Conservation (phyloP, 192 early-diverging fungal species). For the Spizellomyces punctatus region DNA sequence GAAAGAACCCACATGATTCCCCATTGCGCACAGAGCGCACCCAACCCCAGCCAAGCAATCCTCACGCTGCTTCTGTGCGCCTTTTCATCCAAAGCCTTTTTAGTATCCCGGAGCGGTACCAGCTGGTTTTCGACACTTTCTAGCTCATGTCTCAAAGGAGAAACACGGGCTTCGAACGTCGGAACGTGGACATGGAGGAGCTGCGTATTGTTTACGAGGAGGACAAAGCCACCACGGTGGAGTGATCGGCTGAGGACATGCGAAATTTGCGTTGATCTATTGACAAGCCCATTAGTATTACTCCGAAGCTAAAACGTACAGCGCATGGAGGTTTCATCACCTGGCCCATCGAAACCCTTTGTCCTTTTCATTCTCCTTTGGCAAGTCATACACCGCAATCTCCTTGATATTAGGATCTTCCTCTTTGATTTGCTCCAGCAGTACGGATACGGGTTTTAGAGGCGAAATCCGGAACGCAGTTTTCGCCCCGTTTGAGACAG, state of each 20-base stretch:
- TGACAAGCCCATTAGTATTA: background rate
- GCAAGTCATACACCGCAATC: slow-evolving; percentile 27
- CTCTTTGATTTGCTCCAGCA: slow-evolving; percentile 33
- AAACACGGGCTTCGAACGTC: slow-evolving; percentile 29
- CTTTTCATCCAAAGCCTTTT: slow-evolving; percentile 23
- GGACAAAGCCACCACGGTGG: slow-evolving; percentile 26
- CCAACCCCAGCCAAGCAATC: slow-evolving; percentile 34
- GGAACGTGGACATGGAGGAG: slow-evolving; percentile 13
- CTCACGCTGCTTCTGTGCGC: slow-evolving; percentile 20
- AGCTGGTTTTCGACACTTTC: slow-evolving; percentile 28
- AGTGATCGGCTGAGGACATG: slow-evolving; percentile 24
- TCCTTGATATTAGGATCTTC: slow-evolving; percentile 22
- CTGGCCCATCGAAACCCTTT: slow-evolving; percentile 27
- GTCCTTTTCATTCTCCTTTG: background rate
- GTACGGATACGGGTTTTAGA: slow-evolving; percentile 26
- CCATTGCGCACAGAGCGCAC: slow-evolving; percentile 33
- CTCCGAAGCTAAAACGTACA: too few species aligned
- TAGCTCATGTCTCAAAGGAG: slow-evolving; percentile 17
- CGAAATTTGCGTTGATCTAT: slow-evolving; percentile 20
- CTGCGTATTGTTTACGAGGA: slow-evolving; percentile 5
- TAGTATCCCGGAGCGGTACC: slow-evolving; percentile 23
- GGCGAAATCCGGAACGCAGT: slow-evolving; percentile 32
- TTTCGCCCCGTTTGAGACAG: background rate
- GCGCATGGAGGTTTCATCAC: background rate
- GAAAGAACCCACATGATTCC: slow-evolving; percentile 26